Evolutionary conservation across 2,329 filamentous ascomycete species (phyloP), one percentile per base, ranked within the genome.

Genomic region (Diaporthe sp.): DNA sequence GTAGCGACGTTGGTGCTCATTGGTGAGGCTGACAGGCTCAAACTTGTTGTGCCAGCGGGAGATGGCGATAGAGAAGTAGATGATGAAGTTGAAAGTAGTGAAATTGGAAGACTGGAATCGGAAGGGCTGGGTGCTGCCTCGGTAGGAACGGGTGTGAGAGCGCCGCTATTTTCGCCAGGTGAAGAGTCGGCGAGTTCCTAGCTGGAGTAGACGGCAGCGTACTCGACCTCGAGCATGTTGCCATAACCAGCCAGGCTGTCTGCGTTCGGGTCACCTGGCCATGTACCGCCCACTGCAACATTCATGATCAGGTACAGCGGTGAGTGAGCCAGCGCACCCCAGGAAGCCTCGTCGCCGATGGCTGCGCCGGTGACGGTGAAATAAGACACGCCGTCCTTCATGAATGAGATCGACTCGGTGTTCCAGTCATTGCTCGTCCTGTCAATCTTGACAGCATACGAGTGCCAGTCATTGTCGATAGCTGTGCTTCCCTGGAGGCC

Each of bases 261-360:
- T n/a, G 37, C 42, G 77, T 88, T 88, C 4, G 90, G 89, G 19
- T 81, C 37, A 4, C 89, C 89, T 58, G 89, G 88, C 88, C 89
- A 78, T 49, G 46, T 87, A 88, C 89, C 89, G 13, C 89, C 89
- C 42, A 91, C 86, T 61, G 90, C 89, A 7, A 91, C 83, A 76
- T 91, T 91, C 71, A 91, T 80, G 72, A 91, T 86, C 68, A 91
- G 80, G 78, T 86, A 90, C 79, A 89, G 79, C 2, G 89, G 86
- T 72, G 83, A 86, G 77, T 90, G 86, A 28, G 87, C 87, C 25
- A 91, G 80, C 4, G 85, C 83, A 4, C 81, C 84, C 89, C 89
- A 91, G 49, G 25, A 25, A 1, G 80, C 81, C 74, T 84, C 80
- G 75, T 89, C 85, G 53, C 83, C 84, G 75, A 91, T 84, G 34